Base-by-base conservation (phyloP, 1,284 basidiomycete genomes). In the Farysia itapuensis region DNA sequence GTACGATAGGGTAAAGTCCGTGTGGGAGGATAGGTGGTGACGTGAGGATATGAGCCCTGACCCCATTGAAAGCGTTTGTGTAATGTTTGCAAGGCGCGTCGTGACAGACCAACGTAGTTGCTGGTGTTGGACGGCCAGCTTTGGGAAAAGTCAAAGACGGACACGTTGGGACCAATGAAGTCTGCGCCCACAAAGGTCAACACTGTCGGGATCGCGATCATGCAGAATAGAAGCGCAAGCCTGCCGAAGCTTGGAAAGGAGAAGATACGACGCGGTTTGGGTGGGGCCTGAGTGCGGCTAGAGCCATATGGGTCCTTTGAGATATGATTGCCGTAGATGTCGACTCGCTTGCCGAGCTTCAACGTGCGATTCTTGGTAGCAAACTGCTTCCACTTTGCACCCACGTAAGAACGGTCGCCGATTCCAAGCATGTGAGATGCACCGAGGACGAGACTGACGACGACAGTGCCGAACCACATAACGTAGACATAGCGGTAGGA, bases 1-100 rank as follows among this genome's bases (percentile, higher is more conserved):
- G 85, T 82, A 74, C 88, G 89, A 39, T 77, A 75, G 61, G 68
- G 91, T 85, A 39, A 84, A 83, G 76, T 85, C 84, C 59, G 82
- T 78, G 3, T 84, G 81, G 68, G 72, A 35, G 39, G 63, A 36
- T 40, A 44, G 28, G 64, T 72, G 34, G 59, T 64, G 33, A 70
- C 61, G 28, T 44, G 32, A 18, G 58, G 64, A 34, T 57, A 70
- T 28, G 33, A 39, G 42, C 72, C 72, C 26, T 47, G 52, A 20
- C 65, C 73, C 73, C 64, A 76, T n/a, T 52, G 59, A 30, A 72
- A 36, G 15, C 52, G 54, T 43, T 39, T 58, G 16, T 28, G 54
- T 25, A 43, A 40, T 19, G 36, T 22, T 2, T 42, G 45, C 11
- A 44, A 13, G 4, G 46, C 32, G 18, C 58, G 42, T n/a, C 59